A percentile compares a stretch with the other conserved stretches of the same genome.
phyloP scores from a whole-genome alignment of 1,284 basidiomycete genomes.

The Pterula multifida region DNA sequence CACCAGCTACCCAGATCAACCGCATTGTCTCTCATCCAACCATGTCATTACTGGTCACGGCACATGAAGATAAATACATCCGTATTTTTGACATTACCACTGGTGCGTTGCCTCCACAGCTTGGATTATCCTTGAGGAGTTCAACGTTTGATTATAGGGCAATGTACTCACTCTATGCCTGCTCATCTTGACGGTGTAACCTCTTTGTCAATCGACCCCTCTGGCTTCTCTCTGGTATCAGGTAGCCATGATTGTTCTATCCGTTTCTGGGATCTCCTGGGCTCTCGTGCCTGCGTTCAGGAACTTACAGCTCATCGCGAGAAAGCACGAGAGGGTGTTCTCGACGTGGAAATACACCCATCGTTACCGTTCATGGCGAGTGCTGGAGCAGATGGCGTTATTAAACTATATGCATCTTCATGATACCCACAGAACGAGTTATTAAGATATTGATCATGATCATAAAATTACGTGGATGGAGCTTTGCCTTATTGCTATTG shows the following conservation, averaged over 20 bases:
- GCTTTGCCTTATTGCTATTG: no score
- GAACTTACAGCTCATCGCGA: slow-evolving; percentile 83
- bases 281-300: slow-evolving; percentile 71
- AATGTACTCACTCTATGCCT: slow-evolving; percentile 81
- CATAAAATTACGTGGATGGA: no score
- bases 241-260: slow-evolving; percentile 90
- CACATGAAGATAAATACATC: slow-evolving; percentile 90
- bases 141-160: slow-evolving; percentile 30
- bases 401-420: slow-evolving; percentile 80
- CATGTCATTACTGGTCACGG: slow-evolving; percentile 79
- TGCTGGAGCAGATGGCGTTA: slow-evolving; percentile 89
- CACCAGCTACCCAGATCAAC: slow-evolving; percentile 75
- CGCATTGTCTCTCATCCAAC: slow-evolving; percentile 86
- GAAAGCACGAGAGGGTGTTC: slow-evolving; percentile 84
- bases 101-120: slow-evolving; percentile 34
- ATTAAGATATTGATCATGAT: no score
- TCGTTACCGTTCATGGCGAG: slow-evolving; percentile 82
- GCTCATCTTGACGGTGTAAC: slow-evolving; percentile 91
- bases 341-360: slow-evolving; percentile 79
- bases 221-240: slow-evolving; percentile 80
- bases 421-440: not conserved
- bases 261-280: slow-evolving; percentile 92
- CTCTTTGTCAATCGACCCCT: slow-evolving; percentile 78
- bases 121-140: no score
- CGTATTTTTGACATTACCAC: slow-evolving; percentile 79